These are phyloP conservation scores for Angophora floribunda DNA, from an alignment of 345 rosid genomes.

Conservation along the genomic window DNA sequence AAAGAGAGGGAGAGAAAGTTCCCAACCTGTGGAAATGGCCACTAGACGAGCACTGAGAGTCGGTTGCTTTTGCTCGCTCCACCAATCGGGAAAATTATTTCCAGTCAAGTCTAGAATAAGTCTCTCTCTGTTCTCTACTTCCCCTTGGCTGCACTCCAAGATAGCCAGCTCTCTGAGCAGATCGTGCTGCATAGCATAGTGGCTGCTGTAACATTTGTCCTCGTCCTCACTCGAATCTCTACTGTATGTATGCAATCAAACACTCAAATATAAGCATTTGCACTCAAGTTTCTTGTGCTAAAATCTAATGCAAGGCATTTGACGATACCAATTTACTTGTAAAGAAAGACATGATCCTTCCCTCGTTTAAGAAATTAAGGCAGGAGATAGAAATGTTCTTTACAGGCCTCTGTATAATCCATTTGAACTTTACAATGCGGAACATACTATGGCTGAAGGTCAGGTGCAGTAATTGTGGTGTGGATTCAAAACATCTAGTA, in stretches of 20 bases:
- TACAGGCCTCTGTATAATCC: not conserved
- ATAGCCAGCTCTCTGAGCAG: conserved; percentile 35
- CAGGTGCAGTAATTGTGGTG: not conserved
- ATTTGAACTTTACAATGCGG: not conserved
- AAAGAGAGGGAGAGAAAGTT: not conserved
- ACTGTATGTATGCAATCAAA: conserved; percentile 11
- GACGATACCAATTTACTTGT: not conserved
- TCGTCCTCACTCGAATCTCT: conserved; percentile 10
- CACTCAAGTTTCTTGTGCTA: not conserved
- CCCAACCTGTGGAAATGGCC: conserved; percentile 35
- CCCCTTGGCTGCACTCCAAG: conserved; percentile 9
- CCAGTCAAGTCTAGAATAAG: conserved; percentile 16
- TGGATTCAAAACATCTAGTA: not conserved
- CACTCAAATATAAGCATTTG: not conserved
- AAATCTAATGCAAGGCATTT: not conserved
- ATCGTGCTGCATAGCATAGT: conserved; percentile 37
- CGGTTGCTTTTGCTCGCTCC: conserved; percentile 4
- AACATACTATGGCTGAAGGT: not conserved
- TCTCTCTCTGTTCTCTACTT: conserved; percentile 13
- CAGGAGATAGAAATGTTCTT: not conserved
- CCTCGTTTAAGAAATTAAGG: not conserved
- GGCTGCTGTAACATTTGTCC: conserved; percentile 19
- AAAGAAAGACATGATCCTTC: not conserved
- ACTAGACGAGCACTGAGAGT: conserved; percentile 18
- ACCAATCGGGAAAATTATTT: conserved; percentile 33